A percentile compares a stretch with the other conserved stretches of the same genome.
phyloP scores from a whole-genome alignment of 306 rosid genomes.

The Pterocarpus santalinus region DNA sequence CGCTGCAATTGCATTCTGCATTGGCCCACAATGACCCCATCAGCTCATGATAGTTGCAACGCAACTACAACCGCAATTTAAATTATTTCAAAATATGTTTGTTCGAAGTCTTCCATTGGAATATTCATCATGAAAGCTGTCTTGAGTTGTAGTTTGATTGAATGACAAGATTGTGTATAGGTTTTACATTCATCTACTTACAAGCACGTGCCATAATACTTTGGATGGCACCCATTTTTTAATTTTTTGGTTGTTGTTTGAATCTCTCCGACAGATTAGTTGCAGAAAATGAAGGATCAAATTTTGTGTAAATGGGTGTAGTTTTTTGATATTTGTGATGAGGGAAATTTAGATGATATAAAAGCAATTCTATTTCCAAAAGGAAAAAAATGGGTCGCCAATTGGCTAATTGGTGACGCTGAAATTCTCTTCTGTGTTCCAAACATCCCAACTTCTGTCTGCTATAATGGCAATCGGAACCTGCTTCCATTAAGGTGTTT shows the following conservation, averaged over 20 bases:
- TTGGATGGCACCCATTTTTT: background rate
- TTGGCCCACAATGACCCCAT: too few relatives aligned
- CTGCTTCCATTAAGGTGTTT: too few relatives aligned
- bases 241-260: background rate
- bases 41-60: background rate
- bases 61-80: background rate
- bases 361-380: background rate
- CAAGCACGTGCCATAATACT: background rate
- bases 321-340: background rate
- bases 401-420: too few relatives aligned
- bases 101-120: background rate
- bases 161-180: slow-evolving; percentile 1
- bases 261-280: background rate
- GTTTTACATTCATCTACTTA: background rate
- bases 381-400: too few relatives aligned
- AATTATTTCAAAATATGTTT: background rate
- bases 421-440: too few relatives aligned
- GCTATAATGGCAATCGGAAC: too few relatives aligned
- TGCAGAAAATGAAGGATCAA: slow-evolving; percentile 1
- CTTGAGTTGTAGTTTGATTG: background rate
- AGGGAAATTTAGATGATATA: too few relatives aligned
- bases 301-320: background rate
- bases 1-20: background rate
- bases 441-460: too few relatives aligned
- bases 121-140: background rate